These are phyloP conservation scores for Penicillium sp. DNA, from an alignment of 2,329 filamentous ascomycete genomes.

Conservation along the genomic window DNA sequence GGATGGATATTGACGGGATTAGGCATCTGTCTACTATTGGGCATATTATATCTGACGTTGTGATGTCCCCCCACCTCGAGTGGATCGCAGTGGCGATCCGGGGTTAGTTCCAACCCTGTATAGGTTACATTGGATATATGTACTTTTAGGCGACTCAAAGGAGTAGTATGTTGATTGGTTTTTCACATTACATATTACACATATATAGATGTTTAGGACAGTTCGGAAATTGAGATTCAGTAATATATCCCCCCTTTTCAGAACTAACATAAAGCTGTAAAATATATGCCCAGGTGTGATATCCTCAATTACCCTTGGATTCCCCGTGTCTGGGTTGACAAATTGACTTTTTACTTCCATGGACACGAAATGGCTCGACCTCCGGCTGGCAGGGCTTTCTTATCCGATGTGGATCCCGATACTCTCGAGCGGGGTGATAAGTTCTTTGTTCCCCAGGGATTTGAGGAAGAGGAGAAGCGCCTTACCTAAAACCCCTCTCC, in stretches of 20 bases:
- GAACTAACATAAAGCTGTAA: no score
- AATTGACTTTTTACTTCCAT: slow-evolving; percentile 3
- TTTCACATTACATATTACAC: background rate
- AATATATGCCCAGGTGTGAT: background rate
- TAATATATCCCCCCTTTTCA: background rate
- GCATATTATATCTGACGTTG: background rate
- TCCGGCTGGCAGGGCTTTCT: slow-evolving; percentile 1
- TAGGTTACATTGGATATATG: background rate
- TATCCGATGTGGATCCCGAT: slow-evolving; percentile 2
- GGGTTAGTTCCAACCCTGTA: slow-evolving; percentile 16
- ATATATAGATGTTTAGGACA: background rate
- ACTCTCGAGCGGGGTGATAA: background rate
- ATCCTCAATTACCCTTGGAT: background rate
- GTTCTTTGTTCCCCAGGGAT: background rate
- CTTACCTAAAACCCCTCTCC: background rate
- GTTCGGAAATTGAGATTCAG: background rate
- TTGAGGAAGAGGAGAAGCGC: background rate
- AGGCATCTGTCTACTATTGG: background rate
- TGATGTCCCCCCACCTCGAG: slow-evolving; percentile 12
- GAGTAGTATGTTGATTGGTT: background rate
- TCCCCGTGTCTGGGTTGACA: background rate
- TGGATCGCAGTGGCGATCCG: slow-evolving; percentile 25
- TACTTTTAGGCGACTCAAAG: background rate
- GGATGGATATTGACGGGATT: background rate
- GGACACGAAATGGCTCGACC: background rate